A percentile compares a stretch with the other conserved stretches of the same genome.
Evolutionary conservation across 2,329 filamentous ascomycete genomes (phyloP).

Genomic region (Didymella keratinophila): DNA sequence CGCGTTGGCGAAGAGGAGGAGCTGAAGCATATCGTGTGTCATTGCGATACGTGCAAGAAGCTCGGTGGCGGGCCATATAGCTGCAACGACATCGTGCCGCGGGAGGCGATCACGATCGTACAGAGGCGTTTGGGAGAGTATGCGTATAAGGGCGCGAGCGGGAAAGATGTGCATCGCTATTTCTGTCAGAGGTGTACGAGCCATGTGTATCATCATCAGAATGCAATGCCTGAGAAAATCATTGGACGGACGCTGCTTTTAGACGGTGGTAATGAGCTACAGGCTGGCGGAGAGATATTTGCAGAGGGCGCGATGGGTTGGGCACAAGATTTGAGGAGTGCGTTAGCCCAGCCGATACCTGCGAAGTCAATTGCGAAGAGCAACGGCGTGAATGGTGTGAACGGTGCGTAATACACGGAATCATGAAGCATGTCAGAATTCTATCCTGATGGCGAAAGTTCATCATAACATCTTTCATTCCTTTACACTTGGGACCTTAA

Average conservation of each 20-base stretch:
- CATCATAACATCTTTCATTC: neutral
- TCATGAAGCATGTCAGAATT: neutral
- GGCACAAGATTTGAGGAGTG: slow-evolving; percentile 41
- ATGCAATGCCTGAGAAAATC: slow-evolving; percentile 51
- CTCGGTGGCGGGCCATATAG: slow-evolving; percentile 47
- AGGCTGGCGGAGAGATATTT: slow-evolving; percentile 51
- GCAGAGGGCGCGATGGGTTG: slow-evolving; percentile 47
- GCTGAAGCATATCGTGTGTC: slow-evolving; percentile 44
- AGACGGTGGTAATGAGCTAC: slow-evolving; percentile 47
- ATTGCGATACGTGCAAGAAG: slow-evolving; percentile 49
- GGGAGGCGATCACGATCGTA: slow-evolving; percentile 37
- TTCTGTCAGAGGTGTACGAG: slow-evolving; percentile 51
- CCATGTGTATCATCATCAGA: slow-evolving; percentile 53
- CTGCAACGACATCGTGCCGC: slow-evolving; percentile 48
- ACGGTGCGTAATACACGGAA: neutral
- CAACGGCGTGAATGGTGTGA: neutral
- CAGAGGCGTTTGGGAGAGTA: slow-evolving; percentile 39
- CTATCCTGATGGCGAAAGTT: neutral
- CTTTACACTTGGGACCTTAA: neutral
- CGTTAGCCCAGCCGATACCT: neutral
- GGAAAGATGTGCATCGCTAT: slow-evolving; percentile 50
- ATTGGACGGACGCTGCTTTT: slow-evolving; percentile 52
- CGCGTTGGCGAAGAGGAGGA: slow-evolving; percentile 33
- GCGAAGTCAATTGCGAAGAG: neutral
- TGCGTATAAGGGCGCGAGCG: slow-evolving; percentile 44